Evolutionary conservation across 2,329 filamentous ascomycete genomes (phyloP), one percentile per base, ranked within the genome.

Genomic region (Aspergillus jensenii): DNA sequence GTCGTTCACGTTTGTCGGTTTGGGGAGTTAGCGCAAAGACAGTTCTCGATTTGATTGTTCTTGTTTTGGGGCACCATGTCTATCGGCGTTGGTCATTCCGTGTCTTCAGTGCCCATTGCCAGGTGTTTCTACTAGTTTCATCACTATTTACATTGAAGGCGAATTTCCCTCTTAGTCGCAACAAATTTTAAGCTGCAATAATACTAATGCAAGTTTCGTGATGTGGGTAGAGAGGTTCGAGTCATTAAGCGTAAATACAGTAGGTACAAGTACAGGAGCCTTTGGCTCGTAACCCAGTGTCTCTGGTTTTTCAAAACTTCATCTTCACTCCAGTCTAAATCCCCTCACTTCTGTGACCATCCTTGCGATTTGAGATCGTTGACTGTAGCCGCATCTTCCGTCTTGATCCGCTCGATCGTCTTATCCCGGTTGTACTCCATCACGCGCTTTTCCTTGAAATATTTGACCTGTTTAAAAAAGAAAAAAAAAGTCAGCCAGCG

Each of bases 401-500:
- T 83, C 71, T 89, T 83, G 67, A 96, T 84, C 71, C 86, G 85
- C 67, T 89, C 88, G 63, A 96, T 79, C 23, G 91, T 89, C 76
- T 87, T 82, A 70, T 90, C 88, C 76, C 93, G 91, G 68, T 96
- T 90, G 70, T 90, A 84, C 67, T 99, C 95, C 78, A 96, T 93
- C 37, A 98, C 91, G 68, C 95, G 84, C 78, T 92, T 90, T 77
- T 97, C 93, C 81, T 98, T 97, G 79, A 99, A 99, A 77, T 99
- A 98, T 77, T 92, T 91, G 60, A 97, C 90, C 91, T 95, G 67
- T 54, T n/a, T n/a, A n/a, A 45, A 14, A 23, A 47, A 19, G 47
- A 3, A 21, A 21, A 21, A 21, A 21, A 21, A 3, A 55, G 54
- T 65, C 60, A 65, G 62, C 60, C 57, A 44, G 47, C 47, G 19